phyloP scores from a whole-genome alignment of 371 early-diverging fungal genomes.

The Mucor irregularis region DNA sequence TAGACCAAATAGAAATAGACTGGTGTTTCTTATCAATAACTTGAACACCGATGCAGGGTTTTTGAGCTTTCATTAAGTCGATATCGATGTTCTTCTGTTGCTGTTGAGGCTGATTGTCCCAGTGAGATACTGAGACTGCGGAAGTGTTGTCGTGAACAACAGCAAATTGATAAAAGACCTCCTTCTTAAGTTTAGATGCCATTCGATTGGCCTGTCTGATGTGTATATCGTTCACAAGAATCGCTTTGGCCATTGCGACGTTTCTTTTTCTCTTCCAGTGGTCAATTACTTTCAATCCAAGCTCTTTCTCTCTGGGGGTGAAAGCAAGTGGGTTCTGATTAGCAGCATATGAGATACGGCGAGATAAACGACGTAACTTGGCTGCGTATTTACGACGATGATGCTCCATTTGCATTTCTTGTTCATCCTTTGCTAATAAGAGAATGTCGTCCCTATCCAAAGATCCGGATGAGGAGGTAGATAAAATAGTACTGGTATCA shows the following conservation, averaged over 20 bases:
- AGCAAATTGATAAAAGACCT: constrained; percentile 77
- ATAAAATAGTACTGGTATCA: constrained; percentile 11
- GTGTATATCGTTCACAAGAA: constrained; percentile 60
- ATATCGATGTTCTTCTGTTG: constrained; percentile 41
- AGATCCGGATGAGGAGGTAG: constrained; percentile 4
- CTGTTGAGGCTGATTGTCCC: constrained; percentile 46
- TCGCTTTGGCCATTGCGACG: constrained; percentile 66
- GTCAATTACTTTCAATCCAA: constrained; percentile 47
- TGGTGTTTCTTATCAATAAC: constrained; percentile 67
- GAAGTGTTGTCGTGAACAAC: constrained; percentile 52
- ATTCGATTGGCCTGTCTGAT: constrained; percentile 83
- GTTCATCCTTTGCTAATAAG: constrained; percentile 39
- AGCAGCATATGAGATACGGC: constrained; percentile 21
- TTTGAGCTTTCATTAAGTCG: constrained; percentile 35
- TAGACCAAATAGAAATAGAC: constrained; percentile 69
- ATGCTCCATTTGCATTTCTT: constrained; percentile 46
- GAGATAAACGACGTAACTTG: constrained; percentile 43
- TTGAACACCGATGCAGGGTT: constrained; percentile 61
- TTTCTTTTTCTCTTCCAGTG: constrained; percentile 62
- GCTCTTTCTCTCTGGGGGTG: constrained; percentile 42
- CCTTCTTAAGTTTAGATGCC: constrained; percentile 66
- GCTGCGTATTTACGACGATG: constrained; percentile 52
- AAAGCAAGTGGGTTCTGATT: constrained; percentile 16
- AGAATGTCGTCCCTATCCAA: not conserved
- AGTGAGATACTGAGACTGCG: constrained; percentile 51